Evolutionary conservation across 2,329 filamentous ascomycete species (phyloP).

Genomic region (Aspergillus pseudonomiae): DNA sequence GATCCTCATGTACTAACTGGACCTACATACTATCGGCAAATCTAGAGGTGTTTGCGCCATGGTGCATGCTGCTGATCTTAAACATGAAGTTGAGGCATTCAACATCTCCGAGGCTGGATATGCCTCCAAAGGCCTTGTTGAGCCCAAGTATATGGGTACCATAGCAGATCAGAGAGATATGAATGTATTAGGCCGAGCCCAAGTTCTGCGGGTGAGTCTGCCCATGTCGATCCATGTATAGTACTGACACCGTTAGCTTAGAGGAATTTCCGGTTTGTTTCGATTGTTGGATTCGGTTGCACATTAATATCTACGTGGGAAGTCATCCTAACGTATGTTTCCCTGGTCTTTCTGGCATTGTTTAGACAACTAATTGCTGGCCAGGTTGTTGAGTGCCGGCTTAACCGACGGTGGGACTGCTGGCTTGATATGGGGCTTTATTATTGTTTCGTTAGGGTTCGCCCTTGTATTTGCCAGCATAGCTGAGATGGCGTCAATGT

Average conservation of each 20-base stretch:
- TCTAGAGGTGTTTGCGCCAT: slow-evolving; percentile 1
- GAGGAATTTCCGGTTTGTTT: slow-evolving; percentile 50
- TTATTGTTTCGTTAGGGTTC: slow-evolving; percentile 36
- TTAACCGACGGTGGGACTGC: slow-evolving; percentile 42
- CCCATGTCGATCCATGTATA: slow-evolving; percentile 1
- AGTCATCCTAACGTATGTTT: slow-evolving; percentile 42
- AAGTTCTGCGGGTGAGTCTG: slow-evolving; percentile 41
- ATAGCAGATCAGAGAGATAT: slow-evolving; percentile 41
- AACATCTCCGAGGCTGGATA: slow-evolving; percentile 23
- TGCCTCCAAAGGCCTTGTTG: slow-evolving; percentile 32
- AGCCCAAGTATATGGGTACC: slow-evolving; percentile 42
- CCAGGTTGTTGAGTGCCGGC: slow-evolving; percentile 33
- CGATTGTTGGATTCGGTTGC: slow-evolving; percentile 49
- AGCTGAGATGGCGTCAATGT: slow-evolving; percentile 50
- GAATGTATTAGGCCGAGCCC: slow-evolving; percentile 42
- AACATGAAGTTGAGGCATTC: neutral
- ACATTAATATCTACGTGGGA: slow-evolving; percentile 50
- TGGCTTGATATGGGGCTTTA: slow-evolving; percentile 42
- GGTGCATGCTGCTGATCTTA: neutral
- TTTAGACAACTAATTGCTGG: slow-evolving; percentile 15
- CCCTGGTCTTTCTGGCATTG: slow-evolving; percentile 4
- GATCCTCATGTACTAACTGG: neutral
- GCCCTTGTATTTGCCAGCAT: slow-evolving; percentile 41
- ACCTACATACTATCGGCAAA: neutral
- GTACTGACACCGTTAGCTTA: slow-evolving; percentile 18